Evolutionary conservation across 2,329 filamentous ascomycete genomes (phyloP), one percentile per base, ranked within the genome.

Genomic region (Thyridium curvatum): DNA sequence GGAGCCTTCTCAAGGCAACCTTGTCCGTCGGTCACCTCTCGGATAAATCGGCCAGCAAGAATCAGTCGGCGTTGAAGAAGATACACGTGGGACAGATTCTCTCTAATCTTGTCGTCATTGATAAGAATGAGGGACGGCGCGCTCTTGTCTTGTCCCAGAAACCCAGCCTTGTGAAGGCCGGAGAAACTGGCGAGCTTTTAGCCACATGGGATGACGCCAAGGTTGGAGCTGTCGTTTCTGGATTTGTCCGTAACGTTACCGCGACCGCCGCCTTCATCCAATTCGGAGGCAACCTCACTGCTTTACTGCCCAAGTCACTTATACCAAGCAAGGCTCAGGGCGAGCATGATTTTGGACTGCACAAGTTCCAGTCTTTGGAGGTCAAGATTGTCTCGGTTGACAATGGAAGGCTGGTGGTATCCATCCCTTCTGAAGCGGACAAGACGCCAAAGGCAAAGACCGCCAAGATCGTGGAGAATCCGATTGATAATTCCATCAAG

Each of bases 161-260:
- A 63, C 81, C 86, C 29, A 89, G 82, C 52, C 69, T 98, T 18
- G 70, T 94, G 42, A 79, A 84, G 50, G 88, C 84, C 37, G 75
- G 82, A 36, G 82, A 84, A 57, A 71, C 83, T 15, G 77, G 77
- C n/a, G 78, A 73, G 38, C 71, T 97, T 12, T 69, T 94, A n/a
- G 72, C 72, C 14, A 74, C 64, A 32, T 83, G 93, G 40, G 80
- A 84, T 16, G 79, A 91, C 47, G 73, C 88, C 15, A 75, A 79
- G 46, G 73, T 84, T 46, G 85, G 85, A 21, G 71, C 77, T 28
- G 65, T 79, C 17, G 74, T 88, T 8, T 75, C 79, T 42, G 91
- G 90, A 6, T 95, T 91, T 51, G 79, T 98, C 18, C 82, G 83
- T 43, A 94, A 93, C 52, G 84, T 95, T 38, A 90, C 87, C 0